phyloP scores from a whole-genome alignment of 116 monocot genomes.

The Phalaenopsis hybrid region DNA sequence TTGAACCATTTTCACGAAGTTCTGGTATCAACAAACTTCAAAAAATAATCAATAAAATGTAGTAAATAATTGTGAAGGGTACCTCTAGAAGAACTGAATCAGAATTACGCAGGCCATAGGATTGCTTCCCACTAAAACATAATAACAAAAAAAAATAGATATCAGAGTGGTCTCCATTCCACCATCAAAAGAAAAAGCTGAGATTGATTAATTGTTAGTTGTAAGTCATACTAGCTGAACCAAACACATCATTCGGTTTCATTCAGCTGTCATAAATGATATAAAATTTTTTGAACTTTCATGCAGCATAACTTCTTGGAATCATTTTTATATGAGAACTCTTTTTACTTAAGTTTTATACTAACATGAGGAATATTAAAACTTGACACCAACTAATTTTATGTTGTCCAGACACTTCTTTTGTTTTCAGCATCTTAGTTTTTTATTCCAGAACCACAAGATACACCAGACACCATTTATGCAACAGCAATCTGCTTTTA shows the following conservation, averaged over 20 bases:
- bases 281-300: neutral
- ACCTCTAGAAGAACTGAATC: constrained; percentile 61
- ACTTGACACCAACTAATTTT: neutral
- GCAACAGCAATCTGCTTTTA: neutral
- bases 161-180: neutral
- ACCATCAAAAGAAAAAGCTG: neutral
- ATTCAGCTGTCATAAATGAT: neutral
- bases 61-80: neutral
- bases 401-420: neutral
- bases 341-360: neutral
- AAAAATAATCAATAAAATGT: neutral
- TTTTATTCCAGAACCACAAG: neutral
- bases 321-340: neutral
- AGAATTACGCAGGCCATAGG: constrained; percentile 82
- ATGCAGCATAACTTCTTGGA: neutral
- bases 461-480: neutral
- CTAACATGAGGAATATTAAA: neutral
- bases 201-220: neutral
- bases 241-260: neutral
- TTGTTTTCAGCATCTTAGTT: neutral
- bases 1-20: neutral
- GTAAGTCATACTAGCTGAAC: neutral
- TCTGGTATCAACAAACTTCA: neutral
- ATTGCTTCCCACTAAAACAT: constrained; percentile 52
- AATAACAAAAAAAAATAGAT: neutral